phyloP scores from a whole-genome alignment of 1,284 basidiomycete genomes.

The Apiotrichum laibachii region DNA sequence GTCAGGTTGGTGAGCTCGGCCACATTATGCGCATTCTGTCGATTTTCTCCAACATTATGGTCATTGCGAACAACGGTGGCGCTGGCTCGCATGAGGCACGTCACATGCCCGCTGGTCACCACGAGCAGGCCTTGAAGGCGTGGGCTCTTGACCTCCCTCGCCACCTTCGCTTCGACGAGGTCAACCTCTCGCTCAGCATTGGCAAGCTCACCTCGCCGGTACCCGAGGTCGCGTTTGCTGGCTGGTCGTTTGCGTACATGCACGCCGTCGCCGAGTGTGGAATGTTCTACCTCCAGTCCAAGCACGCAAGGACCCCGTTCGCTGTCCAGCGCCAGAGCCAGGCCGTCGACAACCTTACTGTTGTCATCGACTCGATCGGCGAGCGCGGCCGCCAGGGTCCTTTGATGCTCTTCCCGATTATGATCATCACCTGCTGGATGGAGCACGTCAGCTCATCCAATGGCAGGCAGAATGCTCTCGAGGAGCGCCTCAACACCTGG shows the following conservation, averaged over 20 bases:
- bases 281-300: constrained; percentile 53
- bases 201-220: constrained; percentile 39
- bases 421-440: constrained; percentile 43
- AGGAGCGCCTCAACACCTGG: constrained; percentile 39
- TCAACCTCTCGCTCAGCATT: constrained; percentile 47
- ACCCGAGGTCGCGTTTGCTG: constrained; percentile 38
- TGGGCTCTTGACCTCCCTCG: constrained; percentile 52
- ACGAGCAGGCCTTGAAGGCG: constrained; percentile 42
- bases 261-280: constrained; percentile 54
- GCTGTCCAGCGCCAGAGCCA: constrained; percentile 47
- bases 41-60: constrained; percentile 43
- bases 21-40: constrained; percentile 48
- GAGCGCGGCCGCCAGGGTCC: constrained; percentile 43
- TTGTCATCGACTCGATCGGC: constrained; percentile 46
- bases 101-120: constrained; percentile 21
- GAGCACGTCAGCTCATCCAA: constrained; percentile 32
- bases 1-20: constrained; percentile 48
- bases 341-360: constrained; percentile 49
- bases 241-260: constrained; percentile 54
- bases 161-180: constrained; percentile 51
- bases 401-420: constrained; percentile 42
- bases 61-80: constrained; percentile 31
- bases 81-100: constrained; percentile 18
- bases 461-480: constrained; percentile 25
- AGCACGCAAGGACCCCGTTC: constrained; percentile 25